phyloP scores from a whole-genome alignment of 768 basidiomycete species.

The Macrolepiota albuminosa region DNA sequence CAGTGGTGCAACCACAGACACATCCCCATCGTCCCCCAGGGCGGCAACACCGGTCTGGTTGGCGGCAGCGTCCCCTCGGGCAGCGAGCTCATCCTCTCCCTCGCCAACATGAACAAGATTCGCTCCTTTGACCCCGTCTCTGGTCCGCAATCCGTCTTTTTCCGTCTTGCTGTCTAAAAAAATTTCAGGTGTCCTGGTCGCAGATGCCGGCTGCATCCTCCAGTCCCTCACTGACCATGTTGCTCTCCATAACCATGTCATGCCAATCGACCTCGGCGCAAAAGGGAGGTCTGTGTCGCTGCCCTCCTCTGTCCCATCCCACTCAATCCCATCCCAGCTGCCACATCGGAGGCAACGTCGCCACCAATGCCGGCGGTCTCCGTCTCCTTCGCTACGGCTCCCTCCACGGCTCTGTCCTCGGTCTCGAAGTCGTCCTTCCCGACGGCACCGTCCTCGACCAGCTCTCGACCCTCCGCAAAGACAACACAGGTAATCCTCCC shows the following conservation, averaged over 20 bases:
- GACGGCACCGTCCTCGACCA: conserved; percentile 91
- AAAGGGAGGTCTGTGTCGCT: conserved; percentile 74
- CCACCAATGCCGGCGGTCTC: conserved; percentile 98
- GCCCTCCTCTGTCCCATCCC: neutral
- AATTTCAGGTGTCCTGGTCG: conserved; percentile 72
- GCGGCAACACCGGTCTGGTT: conserved; percentile 97
- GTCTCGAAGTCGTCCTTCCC: conserved; percentile 92
- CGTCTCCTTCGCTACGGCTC: conserved; percentile 92
- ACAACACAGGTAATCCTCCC: conserved; percentile 75
- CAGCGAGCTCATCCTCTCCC: conserved; percentile 84
- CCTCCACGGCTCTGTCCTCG: conserved; percentile 90
- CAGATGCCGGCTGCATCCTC: conserved; percentile 93
- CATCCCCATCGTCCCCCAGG: conserved; percentile 94
- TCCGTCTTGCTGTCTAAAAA: neutral
- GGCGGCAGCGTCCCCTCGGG: conserved; percentile 88
- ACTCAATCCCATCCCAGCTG: conserved; percentile 47
- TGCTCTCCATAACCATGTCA: conserved; percentile 85
- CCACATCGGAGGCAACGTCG: conserved; percentile 96
- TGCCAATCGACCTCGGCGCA: conserved; percentile 94
- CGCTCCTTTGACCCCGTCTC: conserved; percentile 83
- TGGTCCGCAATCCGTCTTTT: conserved; percentile 37
- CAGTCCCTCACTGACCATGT: conserved; percentile 85
- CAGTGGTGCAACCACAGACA: conserved; percentile 78
- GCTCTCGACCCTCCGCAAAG: conserved; percentile 88
- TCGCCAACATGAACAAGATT: conserved; percentile 77